Evolutionary conservation across 164 flowering plant species (phyloP), one percentile per base, ranked within the genome.

Genomic region (Aristolochia fimbriata): DNA sequence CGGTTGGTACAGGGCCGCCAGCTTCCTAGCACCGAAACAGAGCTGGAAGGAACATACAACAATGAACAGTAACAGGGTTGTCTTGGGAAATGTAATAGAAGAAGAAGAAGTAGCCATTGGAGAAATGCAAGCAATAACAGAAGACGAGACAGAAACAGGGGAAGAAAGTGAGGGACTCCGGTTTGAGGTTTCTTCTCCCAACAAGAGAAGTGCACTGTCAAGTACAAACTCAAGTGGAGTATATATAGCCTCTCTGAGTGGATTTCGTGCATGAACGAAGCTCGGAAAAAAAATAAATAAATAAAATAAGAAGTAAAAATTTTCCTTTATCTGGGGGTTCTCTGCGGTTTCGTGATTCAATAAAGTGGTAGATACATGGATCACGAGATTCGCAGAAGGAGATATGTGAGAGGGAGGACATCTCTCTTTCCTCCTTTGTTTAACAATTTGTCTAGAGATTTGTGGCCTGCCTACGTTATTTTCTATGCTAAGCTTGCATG

Each of bases 1-100:
- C 14, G 77, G 74, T 51, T 71, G 62, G 48, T 67, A 72, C 0
- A 74, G 69, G 4, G 72, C 61, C 12, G 61, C 57, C 10, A 73
- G 74, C 73, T 71, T 68, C 60, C 81, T 62, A 24, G 52, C 20
- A 4, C 65, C 58, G 0, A 14, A 7, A 24, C 65, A 41, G 15
- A 53, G 37, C 16, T 21, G 30, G 8, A 62, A 6, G 22, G 48
- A 52, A 51, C 50, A 20, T 4, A 62, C 17, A 15, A 62, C 23
- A 33, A 62, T 50, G 41, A 53, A 22, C 37, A 37, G 6, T 8
- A 19, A 10, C 6, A 61, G 10, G 20, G 63, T 33, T 51, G 51
- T 31, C 20, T 50, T 15, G 22, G 27, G 63, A 11, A 48, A 51
- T 51, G 56, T 14, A 19, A 31, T 21, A 15, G 62, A 22, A 16